These are phyloP conservation scores for Zea luxurians DNA, from an alignment of 176 grass and related monocot species.

Conservation along the genomic window DNA sequence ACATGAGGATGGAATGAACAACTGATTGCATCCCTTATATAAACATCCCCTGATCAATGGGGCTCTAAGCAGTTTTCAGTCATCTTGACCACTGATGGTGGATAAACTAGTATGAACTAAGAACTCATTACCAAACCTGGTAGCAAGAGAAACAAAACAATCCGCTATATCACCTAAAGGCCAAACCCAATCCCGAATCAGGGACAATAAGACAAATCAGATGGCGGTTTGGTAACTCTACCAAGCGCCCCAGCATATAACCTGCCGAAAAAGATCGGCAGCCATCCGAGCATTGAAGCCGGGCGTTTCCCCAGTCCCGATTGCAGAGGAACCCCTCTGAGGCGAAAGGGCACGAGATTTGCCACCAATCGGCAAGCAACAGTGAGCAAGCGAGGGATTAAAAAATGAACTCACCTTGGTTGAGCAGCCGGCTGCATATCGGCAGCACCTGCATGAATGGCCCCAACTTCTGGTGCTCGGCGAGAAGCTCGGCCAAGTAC, in stretches of 20 bases:
- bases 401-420: slow-evolving; percentile 59
- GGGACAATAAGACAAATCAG: slow-evolving; percentile 10
- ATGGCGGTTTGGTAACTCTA: neutral
- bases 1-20: slow-evolving; percentile 8
- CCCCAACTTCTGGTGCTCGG: slow-evolving; percentile 79
- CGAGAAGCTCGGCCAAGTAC: slow-evolving; percentile 84
- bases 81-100: neutral
- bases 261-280: slow-evolving; percentile 34
- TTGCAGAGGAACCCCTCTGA: slow-evolving; percentile 4
- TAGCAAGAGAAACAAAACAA: slow-evolving; percentile 1
- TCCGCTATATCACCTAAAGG: too few species aligned
- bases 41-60: neutral
- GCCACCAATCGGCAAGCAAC: slow-evolving; percentile 30
- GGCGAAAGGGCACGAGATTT: neutral
- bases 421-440: slow-evolving; percentile 75
- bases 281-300: slow-evolving; percentile 19
- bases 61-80: neutral
- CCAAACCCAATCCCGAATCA: neutral
- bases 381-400: slow-evolving; percentile 5
- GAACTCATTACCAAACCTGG: neutral
- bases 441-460: slow-evolving; percentile 96
- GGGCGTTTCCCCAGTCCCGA: slow-evolving; percentile 27
- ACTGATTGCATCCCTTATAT: neutral
- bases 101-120: neutral
- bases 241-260: neutral